Percentiles rank a stretch among this genome's conserved stretches.
These are phyloP conservation scores for Nakaseomyces delphensis DNA, from an alignment of 1,139 yeast species.

Conservation along the genomic window DNA sequence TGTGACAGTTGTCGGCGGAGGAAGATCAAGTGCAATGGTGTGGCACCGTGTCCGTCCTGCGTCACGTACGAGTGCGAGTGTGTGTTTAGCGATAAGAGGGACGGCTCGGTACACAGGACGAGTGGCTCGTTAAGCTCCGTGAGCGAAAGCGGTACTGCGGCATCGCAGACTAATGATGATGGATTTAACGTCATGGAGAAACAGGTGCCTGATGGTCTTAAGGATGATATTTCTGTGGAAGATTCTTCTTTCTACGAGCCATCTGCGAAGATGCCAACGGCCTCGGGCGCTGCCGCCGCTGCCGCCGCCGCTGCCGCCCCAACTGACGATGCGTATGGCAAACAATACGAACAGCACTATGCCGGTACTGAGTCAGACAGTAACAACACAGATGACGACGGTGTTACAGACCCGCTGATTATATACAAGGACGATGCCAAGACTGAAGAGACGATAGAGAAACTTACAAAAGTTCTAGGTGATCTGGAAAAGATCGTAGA, in stretches of 20 bases:
- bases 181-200: neutral
- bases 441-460: neutral
- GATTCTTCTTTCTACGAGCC: neutral
- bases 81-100: conserved; percentile 11
- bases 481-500: neutral
- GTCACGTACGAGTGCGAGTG: conserved; percentile 27
- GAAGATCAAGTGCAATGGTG: conserved; percentile 55
- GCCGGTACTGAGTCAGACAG: conserved; percentile 3
- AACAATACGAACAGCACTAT: neutral
- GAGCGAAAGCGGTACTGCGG: neutral
- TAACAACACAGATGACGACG: neutral
- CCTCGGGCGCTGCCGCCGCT: no score
- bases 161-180: neutral
- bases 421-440: neutral
- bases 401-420: neutral
- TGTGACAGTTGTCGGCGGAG: conserved; percentile 55
- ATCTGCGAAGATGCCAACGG: no score
- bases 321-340: neutral
- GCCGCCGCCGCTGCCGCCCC: neutral
- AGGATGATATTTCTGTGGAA: neutral
- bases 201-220: neutral
- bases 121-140: neutral
- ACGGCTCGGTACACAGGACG: neutral
- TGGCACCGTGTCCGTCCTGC: conserved; percentile 31
- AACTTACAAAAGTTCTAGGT: neutral